Conservation (phyloP, 306 rosid genomes). For the Rubus idaeus region DNA sequence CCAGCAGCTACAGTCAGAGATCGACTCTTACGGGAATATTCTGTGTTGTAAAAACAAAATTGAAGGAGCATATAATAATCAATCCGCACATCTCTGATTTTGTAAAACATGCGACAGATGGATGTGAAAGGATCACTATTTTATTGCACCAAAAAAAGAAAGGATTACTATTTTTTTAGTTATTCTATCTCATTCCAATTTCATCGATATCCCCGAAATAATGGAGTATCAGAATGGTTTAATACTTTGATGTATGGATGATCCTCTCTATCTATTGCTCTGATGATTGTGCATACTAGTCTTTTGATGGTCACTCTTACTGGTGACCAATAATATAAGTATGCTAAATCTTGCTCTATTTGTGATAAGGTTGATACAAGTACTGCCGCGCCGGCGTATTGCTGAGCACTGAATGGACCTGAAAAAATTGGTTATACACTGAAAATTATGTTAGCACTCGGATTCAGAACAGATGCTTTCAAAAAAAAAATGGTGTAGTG, state of each 20-base stretch:
- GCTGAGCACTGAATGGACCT: too few relatives aligned
- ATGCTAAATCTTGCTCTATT: neutral
- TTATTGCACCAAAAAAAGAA: too few relatives aligned
- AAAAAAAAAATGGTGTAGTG: too few relatives aligned
- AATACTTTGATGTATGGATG: conserved; percentile 4
- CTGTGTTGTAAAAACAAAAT: neutral
- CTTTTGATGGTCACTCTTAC: neutral
- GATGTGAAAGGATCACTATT: neutral
- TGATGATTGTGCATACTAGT: neutral
- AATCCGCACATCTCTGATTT: neutral
- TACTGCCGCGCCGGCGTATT: neutral
- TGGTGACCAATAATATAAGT: neutral
- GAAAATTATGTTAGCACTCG: too few relatives aligned
- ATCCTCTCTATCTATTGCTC: neutral
- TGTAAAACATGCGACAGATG: neutral
- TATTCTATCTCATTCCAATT: neutral
- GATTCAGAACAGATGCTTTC: too few relatives aligned
- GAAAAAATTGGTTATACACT: too few relatives aligned
- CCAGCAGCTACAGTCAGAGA: too few relatives aligned
- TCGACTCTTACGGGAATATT: neutral
- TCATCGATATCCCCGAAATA: neutral
- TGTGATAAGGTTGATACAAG: neutral
- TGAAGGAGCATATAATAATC: neutral
- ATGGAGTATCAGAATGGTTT: conserved; percentile 7
- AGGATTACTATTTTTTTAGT: neutral